Evolutionary conservation across 2,329 filamentous ascomycete species (phyloP).

Genomic region (Apiospora arundinis): DNA sequence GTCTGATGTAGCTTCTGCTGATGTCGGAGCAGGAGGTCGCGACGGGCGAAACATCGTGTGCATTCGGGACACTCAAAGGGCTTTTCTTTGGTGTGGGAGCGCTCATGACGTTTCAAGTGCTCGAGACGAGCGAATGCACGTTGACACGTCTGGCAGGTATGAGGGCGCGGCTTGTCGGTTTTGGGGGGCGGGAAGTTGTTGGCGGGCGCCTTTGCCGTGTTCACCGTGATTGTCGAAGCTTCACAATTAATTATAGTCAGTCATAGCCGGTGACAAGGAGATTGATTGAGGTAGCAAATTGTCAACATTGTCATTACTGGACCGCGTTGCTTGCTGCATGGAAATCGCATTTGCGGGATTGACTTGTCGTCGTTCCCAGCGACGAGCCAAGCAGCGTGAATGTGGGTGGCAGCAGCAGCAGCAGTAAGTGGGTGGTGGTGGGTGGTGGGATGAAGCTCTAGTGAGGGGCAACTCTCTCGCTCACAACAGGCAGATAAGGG

Average conservation of each 20-base stretch:
- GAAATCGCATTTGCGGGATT: neutral
- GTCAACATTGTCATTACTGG: neutral
- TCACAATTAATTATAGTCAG: slow-evolving; percentile 13
- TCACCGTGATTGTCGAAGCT: slow-evolving; percentile 47
- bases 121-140: slow-evolving; percentile 94
- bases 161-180: slow-evolving; percentile 95
- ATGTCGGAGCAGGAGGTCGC: slow-evolving; percentile 89
- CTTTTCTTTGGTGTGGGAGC: slow-evolving; percentile 78
- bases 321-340: neutral
- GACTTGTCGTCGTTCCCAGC: slow-evolving; percentile 8
- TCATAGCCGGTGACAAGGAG: neutral
- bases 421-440: slow-evolving; percentile 5
- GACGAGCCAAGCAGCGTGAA: neutral
- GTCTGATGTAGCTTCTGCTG: slow-evolving; percentile 99
- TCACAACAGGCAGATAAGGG: slow-evolving; percentile 13
- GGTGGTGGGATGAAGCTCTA: slow-evolving; percentile 11
- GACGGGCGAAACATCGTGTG: slow-evolving; percentile 89
- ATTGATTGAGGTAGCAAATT: neutral
- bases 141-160: slow-evolving; percentile 89
- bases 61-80: slow-evolving; percentile 98
- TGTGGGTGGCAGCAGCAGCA: no score
- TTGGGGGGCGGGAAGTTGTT: slow-evolving; percentile 78
- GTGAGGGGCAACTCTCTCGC: slow-evolving; percentile 10
- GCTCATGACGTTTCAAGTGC: slow-evolving; percentile 95
- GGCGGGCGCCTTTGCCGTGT: slow-evolving; percentile 35